Conservation (phyloP, 2,329 filamentous ascomycete species). For the Fusarium sp. region DNA sequence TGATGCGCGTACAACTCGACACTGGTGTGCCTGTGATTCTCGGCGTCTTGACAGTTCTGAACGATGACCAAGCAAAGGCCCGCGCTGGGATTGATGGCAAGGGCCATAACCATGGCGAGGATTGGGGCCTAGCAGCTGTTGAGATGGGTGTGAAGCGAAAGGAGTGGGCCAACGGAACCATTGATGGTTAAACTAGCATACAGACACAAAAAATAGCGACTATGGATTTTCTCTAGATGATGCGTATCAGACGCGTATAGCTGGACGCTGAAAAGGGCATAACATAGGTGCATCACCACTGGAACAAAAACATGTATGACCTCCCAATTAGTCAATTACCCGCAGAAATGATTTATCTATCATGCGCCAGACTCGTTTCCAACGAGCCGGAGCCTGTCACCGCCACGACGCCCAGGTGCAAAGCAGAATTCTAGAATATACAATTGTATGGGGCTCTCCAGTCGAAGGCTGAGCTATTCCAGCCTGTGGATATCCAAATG, state of each 20-base stretch:
- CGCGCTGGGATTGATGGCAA: constrained; percentile 76
- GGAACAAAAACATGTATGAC: constrained; percentile 23
- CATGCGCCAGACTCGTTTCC: constrained; percentile 43
- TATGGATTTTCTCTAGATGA: constrained; percentile 1
- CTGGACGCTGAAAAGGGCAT: constrained; percentile 3
- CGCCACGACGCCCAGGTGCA: constrained; percentile 44
- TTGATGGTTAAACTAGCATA: constrained; percentile 52
- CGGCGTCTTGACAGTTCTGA: constrained; percentile 88
- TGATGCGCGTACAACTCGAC: constrained; percentile 95
- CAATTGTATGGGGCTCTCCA: constrained; percentile 36
- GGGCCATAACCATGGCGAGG: constrained; percentile 92
- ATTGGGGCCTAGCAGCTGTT: constrained; percentile 94
- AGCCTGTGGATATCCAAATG: constrained; percentile 42
- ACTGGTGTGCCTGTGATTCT: constrained; percentile 90
- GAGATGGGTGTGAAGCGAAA: constrained; percentile 90
- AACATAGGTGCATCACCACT: constrained; percentile 9
- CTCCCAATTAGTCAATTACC: constrained; percentile 46
- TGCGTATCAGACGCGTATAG: background rate
- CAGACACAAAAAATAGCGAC: constrained; percentile 17
- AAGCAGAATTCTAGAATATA: constrained; percentile 45
- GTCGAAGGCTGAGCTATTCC: constrained; percentile 31
- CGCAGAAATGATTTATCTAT: constrained; percentile 45
- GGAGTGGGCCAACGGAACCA: constrained; percentile 79
- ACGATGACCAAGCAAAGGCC: constrained; percentile 84
- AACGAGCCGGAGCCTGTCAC: constrained; percentile 39